phyloP scores from a whole-genome alignment of 2,329 filamentous ascomycete genomes.

The Parastagonospora avenae region DNA sequence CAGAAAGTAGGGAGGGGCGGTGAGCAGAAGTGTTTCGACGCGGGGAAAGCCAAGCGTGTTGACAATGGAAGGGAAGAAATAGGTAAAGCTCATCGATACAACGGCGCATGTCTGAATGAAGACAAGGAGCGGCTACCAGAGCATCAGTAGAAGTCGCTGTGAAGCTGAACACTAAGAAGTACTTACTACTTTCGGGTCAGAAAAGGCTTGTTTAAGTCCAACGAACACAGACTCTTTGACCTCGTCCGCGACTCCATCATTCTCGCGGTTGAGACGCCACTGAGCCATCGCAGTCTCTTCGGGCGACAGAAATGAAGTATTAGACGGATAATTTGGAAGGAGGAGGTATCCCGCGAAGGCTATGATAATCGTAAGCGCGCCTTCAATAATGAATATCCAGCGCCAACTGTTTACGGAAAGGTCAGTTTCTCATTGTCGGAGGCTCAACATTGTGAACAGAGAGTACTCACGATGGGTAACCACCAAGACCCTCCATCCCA shows the following conservation, averaged over 20 bases:
- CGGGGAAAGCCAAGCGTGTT: constrained; percentile 61
- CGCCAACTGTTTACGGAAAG: background rate
- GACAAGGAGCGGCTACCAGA: constrained; percentile 29
- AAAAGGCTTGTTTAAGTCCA: constrained; percentile 56
- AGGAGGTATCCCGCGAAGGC: constrained; percentile 49
- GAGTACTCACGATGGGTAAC: background rate
- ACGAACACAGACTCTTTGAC: constrained; percentile 18
- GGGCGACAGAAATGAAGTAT: constrained; percentile 49
- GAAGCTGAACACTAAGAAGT: background rate
- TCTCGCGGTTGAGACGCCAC: constrained; percentile 26
- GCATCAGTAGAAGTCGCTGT: constrained; percentile 52
- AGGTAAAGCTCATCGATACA: constrained; percentile 57
- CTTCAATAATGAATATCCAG: constrained; percentile 24
- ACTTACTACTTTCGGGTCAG: constrained; percentile 52
- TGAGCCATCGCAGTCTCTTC: constrained; percentile 27
- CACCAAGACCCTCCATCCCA: constrained; percentile 17
- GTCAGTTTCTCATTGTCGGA: too few relatives aligned
- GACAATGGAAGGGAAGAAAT: constrained; percentile 69
- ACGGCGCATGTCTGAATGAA: constrained; percentile 60
- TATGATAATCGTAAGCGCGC: constrained; percentile 22
- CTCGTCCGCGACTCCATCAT: constrained; percentile 21
- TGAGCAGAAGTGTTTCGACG: constrained; percentile 61
- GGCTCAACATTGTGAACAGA: too few relatives aligned
- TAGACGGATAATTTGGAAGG: constrained; percentile 57
- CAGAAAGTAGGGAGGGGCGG: constrained; percentile 62